Percentiles rank a stretch among this genome's conserved stretches.
These are phyloP conservation scores for Colletotrichum abscissum DNA, from an alignment of 2,329 filamentous ascomycete genomes.

Conservation along the genomic window DNA sequence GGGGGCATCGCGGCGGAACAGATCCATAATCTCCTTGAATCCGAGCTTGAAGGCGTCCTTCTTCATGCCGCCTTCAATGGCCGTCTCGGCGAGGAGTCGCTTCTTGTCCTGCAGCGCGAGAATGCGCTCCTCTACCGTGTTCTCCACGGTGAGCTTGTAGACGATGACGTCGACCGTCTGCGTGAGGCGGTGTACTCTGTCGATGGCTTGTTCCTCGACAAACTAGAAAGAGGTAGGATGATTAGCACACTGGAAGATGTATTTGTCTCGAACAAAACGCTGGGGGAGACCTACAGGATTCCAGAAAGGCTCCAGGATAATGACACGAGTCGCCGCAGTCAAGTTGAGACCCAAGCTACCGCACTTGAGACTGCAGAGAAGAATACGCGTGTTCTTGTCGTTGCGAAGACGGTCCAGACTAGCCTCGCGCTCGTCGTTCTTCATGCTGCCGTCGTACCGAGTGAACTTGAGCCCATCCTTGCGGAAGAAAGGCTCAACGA, in stretches of 20 bases:
- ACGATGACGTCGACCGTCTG: conserved; percentile 95
- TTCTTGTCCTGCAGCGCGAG: conserved; percentile 96
- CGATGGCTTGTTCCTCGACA: conserved; percentile 98
- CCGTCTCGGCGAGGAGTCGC: conserved; percentile 87
- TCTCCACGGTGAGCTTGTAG: conserved; percentile 89
- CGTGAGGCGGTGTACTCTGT: conserved; percentile 97
- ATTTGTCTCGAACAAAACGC: too few relatives aligned
- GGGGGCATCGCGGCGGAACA: conserved; percentile 66
- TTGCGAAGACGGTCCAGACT: conserved; percentile 82
- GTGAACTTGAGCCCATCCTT: conserved; percentile 81
- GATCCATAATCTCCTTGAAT: conserved; percentile 90
- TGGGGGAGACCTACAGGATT: conserved; percentile 75
- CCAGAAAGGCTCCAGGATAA: conserved; percentile 98
- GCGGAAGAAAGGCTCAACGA: conserved; percentile 90
- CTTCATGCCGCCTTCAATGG: conserved; percentile 84
- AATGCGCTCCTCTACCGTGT: conserved; percentile 93
- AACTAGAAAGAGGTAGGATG: conserved; percentile 65
- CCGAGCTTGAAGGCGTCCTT: conserved; percentile 84
- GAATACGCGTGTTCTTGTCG: conserved; percentile 79
- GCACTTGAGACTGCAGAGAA: conserved; percentile 94
- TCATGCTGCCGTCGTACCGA: conserved; percentile 95
- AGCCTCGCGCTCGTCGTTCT: conserved; percentile 90
- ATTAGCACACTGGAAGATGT: background rate
- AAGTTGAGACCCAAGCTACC: conserved; percentile 93
- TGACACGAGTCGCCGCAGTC: conserved; percentile 90